A percentile compares a stretch with the other conserved stretches of the same genome.
These are phyloP conservation scores for Coelastrella sp. DNA, from an alignment of 139 green algal genomes.

Conservation along the genomic window DNA sequence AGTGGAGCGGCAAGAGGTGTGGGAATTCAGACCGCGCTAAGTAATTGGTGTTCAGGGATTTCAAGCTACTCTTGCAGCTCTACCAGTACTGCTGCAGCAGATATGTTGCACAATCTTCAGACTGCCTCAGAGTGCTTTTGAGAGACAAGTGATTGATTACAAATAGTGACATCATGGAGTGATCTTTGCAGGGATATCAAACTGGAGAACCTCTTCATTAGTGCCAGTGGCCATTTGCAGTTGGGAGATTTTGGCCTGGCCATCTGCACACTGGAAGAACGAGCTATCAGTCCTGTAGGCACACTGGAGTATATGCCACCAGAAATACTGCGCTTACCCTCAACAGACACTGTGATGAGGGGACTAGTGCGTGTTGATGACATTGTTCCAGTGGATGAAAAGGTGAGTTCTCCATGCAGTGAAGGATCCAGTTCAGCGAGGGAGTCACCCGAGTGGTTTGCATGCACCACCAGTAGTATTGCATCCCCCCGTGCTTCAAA, in stretches of 20 bases:
- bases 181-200: constrained; percentile 74
- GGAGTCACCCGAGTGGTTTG: too few species aligned
- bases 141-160: background rate
- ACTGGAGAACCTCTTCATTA: constrained; percentile 86
- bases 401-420: too few species aligned
- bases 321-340: constrained; percentile 60
- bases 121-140: background rate
- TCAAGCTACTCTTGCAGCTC: too few species aligned
- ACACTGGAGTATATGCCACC: constrained; percentile 88
- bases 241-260: constrained; percentile 83
- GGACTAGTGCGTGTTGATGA: constrained; percentile 55
- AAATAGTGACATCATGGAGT: background rate
- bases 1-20: background rate
- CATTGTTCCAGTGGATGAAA: constrained; percentile 70
- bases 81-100: background rate
- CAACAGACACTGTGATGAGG: constrained; percentile 66
- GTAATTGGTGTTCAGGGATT: too few species aligned
- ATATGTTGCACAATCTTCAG: too few species aligned
- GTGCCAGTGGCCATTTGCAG: constrained; percentile 56
- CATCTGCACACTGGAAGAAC: constrained; percentile 70
- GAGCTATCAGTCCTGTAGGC: constrained; percentile 77
- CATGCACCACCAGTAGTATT: too few species aligned
- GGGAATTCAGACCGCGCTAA: background rate
- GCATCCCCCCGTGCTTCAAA: background rate
- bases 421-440: too few species aligned